Conservation (phyloP, 176 grass and related monocot species). For the Musa acuminata region DNA sequence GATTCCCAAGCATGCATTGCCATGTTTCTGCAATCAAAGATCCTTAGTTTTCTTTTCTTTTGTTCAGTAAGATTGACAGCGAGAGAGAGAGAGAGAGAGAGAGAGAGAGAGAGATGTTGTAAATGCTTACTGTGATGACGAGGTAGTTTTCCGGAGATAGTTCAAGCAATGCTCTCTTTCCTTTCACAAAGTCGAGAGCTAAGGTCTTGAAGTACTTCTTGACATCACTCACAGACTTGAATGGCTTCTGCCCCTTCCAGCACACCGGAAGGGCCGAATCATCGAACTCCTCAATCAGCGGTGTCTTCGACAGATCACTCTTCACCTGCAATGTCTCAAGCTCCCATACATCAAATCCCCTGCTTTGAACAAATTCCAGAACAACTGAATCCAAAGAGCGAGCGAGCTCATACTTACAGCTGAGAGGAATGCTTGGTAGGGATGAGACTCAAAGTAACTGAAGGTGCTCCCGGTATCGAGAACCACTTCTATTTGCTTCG, state of each 20-base stretch:
- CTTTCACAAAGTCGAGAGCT: slow-evolving; percentile 55
- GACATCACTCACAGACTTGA: slow-evolving; percentile 67
- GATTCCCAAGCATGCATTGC: slow-evolving; percentile 93
- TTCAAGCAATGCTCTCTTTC: slow-evolving; percentile 53
- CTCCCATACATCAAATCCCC: slow-evolving; percentile 1
- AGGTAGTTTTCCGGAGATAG: slow-evolving; percentile 91
- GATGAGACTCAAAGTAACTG: slow-evolving; percentile 55
- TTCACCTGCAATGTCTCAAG: slow-evolving; percentile 39
- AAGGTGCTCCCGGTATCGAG: slow-evolving; percentile 93
- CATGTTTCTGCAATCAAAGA: slow-evolving; percentile 48
- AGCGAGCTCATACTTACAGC: slow-evolving; percentile 38
- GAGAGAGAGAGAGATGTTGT: not conserved
- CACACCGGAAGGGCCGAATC: slow-evolving; percentile 60
- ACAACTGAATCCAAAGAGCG: not conserved
- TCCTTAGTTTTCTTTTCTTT: not conserved
- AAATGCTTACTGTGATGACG: slow-evolving; percentile 58
- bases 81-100: not conserved
- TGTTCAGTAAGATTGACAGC: not conserved
- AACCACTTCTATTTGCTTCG: slow-evolving; percentile 68
- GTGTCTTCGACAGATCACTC: slow-evolving; percentile 37
- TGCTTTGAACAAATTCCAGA: not conserved
- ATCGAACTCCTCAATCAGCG: slow-evolving; percentile 39
- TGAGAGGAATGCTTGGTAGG: slow-evolving; percentile 72
- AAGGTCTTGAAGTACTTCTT: slow-evolving; percentile 84
- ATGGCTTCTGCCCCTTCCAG: slow-evolving; percentile 78